Conservation (phyloP, 306 rosid genomes). For the Acacia melanoxylon region DNA sequence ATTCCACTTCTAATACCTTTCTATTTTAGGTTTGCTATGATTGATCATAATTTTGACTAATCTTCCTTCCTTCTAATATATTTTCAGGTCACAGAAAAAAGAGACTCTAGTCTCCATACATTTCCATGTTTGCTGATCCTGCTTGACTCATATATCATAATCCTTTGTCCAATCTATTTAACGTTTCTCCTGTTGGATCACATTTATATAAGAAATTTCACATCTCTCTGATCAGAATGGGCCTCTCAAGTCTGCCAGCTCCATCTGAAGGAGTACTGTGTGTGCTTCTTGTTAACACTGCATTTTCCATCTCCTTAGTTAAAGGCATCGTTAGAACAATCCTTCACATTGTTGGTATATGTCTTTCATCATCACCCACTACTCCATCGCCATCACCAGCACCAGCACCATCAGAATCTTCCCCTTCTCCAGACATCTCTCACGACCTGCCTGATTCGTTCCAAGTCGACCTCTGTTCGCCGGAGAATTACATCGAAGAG, state of each 20-base stretch:
- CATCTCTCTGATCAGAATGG: constrained; percentile 55
- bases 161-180: constrained; percentile 15
- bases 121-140: constrained; percentile 24
- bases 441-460: constrained; percentile 50
- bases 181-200: constrained; percentile 1
- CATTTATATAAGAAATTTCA: not conserved
- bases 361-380: constrained; percentile 53
- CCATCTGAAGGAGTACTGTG: constrained; percentile 90
- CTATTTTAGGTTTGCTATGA: not conserved
- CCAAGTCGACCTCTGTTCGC: constrained; percentile 41
- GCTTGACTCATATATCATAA: constrained; percentile 20
- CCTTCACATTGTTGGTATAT: constrained; percentile 68
- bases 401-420: not conserved
- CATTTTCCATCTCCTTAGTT: constrained; percentile 69
- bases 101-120: constrained; percentile 13
- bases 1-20: not conserved
- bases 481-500: constrained; percentile 58
- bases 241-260: constrained; percentile 92
- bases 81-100: constrained; percentile 40
- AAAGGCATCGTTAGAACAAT: constrained; percentile 74
- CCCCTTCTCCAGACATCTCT: constrained; percentile 40
- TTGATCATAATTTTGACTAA: constrained; percentile 31
- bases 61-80: constrained; percentile 23
- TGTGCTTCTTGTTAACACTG: constrained; percentile 69
- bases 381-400: constrained; percentile 12